Conservation (phyloP, 331 rosid genomes). For the Pyrus hybrid region DNA sequence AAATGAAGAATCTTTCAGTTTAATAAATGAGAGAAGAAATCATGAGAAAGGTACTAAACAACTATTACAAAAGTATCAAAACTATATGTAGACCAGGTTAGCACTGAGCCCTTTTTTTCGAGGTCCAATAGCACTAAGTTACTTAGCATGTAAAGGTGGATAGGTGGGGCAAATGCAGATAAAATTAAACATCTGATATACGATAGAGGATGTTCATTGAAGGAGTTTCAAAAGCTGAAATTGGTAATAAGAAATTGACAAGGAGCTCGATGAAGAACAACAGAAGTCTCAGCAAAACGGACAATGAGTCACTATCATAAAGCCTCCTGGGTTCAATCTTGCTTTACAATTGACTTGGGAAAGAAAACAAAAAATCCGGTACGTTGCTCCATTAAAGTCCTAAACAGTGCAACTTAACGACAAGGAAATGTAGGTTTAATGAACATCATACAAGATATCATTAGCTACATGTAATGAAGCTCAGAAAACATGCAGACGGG, state of each 20-base stretch:
- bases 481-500: not conserved
- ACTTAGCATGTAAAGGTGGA: not conserved
- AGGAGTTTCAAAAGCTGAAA: not conserved
- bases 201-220: not conserved
- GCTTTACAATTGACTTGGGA: not conserved
- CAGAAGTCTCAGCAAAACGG: not conserved
- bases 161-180: not conserved
- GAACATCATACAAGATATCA: not conserved
- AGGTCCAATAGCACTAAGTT: not conserved
- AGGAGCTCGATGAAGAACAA: not conserved
- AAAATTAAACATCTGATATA: not conserved
- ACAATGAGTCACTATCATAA: not conserved
- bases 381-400: too few relatives aligned
- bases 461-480: not conserved
- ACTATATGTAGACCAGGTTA: not conserved
- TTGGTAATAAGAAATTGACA: too few relatives aligned
- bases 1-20: not conserved
- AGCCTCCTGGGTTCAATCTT: not conserved
- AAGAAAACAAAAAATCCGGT: too few relatives aligned
- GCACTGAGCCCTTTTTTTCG: not conserved
- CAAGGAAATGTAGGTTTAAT: not conserved
- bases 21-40: not conserved
- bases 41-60: not conserved
- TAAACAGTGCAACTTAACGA: not conserved
- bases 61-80: not conserved